Base-by-base conservation (phyloP, 441 rosid genomes). In the Manihot esculenta region DNA sequence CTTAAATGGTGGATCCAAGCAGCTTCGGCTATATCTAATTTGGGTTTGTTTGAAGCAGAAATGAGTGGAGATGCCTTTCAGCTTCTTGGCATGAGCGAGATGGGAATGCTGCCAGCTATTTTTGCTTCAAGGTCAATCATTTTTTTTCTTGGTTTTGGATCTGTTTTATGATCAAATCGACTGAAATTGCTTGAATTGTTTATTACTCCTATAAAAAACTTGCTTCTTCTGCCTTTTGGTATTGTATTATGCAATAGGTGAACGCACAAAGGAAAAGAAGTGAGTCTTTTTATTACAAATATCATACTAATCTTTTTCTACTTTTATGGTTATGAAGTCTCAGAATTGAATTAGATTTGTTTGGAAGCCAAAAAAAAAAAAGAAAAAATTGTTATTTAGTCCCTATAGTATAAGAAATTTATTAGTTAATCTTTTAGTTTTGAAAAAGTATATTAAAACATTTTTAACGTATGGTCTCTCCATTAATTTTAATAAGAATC, bases 51-150 rank as follows among this genome's bases (percentile, higher is more conserved):
- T 83, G 95, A 89, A 81, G 99, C 99, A 4, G 99, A 94, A 80
- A 92, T 94, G 99, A 94, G 99, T 65, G 86, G 83, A 23, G 99
- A 94, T 75, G 91, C 99, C 10, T 94, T 86, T 66, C 98, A 93
- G 77, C 94, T 93, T 77, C 94, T 94, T 24, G 99, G 99, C 62
- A 92, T 94, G 97, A 87, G 94, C 38, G 94, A 93, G 77, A 83
- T 88, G 35, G 94, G 98, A 38, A 83, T 93, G 94, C 94, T 93
- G 26, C 98, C 98, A 0, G 76, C 88, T 23, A 72, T 90, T 57
- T 93, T 93, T 26, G 74, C 91, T 56, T 76, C 82, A 70, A 91
- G 97, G 97, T 89, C 48, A 72, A 70, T 73, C 57, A 14, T 23
- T 72, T 21, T 35, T 30, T 35, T 6, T 6, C 70, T 60, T 62